These are phyloP conservation scores for Echinosophora koreensis DNA, from an alignment of 306 rosid species.

Conservation along the genomic window DNA sequence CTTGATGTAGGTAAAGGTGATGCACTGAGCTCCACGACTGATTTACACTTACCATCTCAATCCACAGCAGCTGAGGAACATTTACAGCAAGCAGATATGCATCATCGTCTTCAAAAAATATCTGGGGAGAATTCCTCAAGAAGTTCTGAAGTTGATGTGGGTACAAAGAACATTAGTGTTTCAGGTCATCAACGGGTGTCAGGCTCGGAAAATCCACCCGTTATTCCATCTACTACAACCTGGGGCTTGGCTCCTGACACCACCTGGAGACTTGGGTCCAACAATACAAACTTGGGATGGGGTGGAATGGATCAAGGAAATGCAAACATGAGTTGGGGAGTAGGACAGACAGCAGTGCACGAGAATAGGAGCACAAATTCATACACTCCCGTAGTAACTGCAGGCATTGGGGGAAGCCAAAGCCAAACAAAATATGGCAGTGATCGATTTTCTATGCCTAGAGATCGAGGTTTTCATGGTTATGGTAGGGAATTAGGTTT, in stretches of 20 bases:
- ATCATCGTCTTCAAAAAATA: conserved; percentile 59
- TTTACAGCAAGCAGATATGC: conserved; percentile 50
- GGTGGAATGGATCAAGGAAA: conserved; percentile 58
- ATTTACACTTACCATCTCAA: conserved; percentile 65
- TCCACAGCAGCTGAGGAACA: conserved; percentile 62
- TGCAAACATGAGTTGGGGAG: conserved; percentile 60
- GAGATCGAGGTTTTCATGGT: conserved; percentile 65
- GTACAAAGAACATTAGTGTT: conserved; percentile 58
- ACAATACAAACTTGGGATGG: conserved; percentile 60
- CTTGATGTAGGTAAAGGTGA: conserved; percentile 83
- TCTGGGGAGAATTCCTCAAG: conserved; percentile 58
- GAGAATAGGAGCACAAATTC: conserved; percentile 59
- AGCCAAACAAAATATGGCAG: conserved; percentile 69
- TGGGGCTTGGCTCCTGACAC: conserved; percentile 61
- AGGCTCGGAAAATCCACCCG: conserved; percentile 56
- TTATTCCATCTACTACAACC: conserved; percentile 55
- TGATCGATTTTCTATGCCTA: conserved; percentile 60
- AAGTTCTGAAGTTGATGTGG: conserved; percentile 60
- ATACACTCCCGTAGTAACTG: conserved; percentile 49
- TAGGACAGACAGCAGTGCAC: conserved; percentile 53
- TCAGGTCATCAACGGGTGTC: conserved; percentile 67
- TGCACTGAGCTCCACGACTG: conserved; percentile 79
- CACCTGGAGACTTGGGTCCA: conserved; percentile 70
- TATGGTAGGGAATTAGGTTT: conserved; percentile 63
- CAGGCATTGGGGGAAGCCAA: conserved; percentile 61